A percentile compares a stretch with the other conserved stretches of the same genome.
Evolutionary conservation across 2,329 filamentous ascomycete species (phyloP).

Genomic region (Thyridium curvatum): DNA sequence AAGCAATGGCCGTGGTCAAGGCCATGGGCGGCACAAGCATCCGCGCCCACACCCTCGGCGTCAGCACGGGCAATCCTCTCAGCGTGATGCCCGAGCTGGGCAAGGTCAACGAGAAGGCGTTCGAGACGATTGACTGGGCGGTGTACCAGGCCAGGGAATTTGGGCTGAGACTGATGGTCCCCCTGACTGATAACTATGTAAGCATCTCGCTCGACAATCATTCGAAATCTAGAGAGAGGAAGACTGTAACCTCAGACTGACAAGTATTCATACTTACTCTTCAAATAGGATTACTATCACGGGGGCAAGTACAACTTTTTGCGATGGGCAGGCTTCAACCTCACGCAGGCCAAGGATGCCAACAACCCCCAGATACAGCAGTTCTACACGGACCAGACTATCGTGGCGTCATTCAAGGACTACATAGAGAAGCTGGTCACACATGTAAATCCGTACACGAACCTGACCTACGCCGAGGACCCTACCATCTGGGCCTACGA

Average conservation of each 20-base stretch:
- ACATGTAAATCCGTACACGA: conserved; percentile 38
- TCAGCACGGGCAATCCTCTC: conserved; percentile 40
- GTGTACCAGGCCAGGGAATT: conserved; percentile 36
- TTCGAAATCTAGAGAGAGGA: too few species aligned
- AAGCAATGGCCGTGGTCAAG: conserved; percentile 35
- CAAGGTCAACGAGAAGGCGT: conserved; percentile 34
- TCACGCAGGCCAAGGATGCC: conserved; percentile 24
- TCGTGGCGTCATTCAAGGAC: conserved; percentile 35
- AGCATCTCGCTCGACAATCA: too few species aligned
- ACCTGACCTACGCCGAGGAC: conserved; percentile 39
- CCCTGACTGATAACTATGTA: conserved; percentile 39
- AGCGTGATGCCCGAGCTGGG: conserved; percentile 33
- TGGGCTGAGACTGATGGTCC: conserved; percentile 36
- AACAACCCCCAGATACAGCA: conserved; percentile 32
- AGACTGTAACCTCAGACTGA: too few species aligned
- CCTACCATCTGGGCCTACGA: conserved; percentile 43
- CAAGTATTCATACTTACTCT: too few species aligned
- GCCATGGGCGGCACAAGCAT: conserved; percentile 39
- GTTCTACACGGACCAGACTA: conserved; percentile 37
- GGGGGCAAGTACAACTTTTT: conserved; percentile 43
- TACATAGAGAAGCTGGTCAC: conserved; percentile 37
- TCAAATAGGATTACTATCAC: conserved; percentile 37
- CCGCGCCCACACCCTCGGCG: conserved; percentile 36
- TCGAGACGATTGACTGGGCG: conserved; percentile 40
- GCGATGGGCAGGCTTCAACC: conserved; percentile 36